Evolutionary conservation across 768 basidiomycete species (phyloP), one percentile per base, ranked within the genome.

Genomic region (Russula brevipes): DNA sequence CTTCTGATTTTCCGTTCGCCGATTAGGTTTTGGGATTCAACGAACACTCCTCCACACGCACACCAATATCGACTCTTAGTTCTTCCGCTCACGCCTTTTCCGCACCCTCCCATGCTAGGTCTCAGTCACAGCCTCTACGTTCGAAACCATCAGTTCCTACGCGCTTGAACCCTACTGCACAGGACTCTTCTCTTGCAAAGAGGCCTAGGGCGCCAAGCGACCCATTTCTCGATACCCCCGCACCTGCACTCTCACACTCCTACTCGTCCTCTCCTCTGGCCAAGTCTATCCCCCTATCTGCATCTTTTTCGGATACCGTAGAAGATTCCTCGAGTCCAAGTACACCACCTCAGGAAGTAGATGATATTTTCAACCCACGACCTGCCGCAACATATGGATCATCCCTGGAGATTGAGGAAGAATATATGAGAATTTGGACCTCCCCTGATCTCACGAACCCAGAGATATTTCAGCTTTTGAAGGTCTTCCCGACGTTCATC

Each of bases 401-500:
- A 53, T 64, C 78, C 59, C 70, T 77, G 60, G 70, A 73, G 45
- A 69, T 69, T 33, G 76, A 76, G 10, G 84, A 82, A 47, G 79
- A 80, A 57, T 82, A 82, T 68, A 74, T 90, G 73, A 85, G 92
- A 59, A 81, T 83, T 46, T 96, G 94, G 94, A 87, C 84, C 0
- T 84, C 85, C 5, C 90, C 93, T 19, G 85, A 93, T 72, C 78
- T 96, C 6, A 67, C 82, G 45, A 89, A 95, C 72, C 82, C 85
- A 44, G 94, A 96, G 74, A 79, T 82, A 69, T 71, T 85, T 19
- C 78, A 80, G 54, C 79, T 96, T 38, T 76, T 93, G 60, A 80
- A 80, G 49, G 72, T 91, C 31, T 94, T 94, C 74, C 94, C 93
- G 14, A 71, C 85, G 0, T 92, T 91, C 72, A 81, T 94, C 60